Evolutionary conservation across 2,329 filamentous ascomycete species (phyloP), one percentile per base, ranked within the genome.

Genomic region (Aspergillus luchuensis): DNA sequence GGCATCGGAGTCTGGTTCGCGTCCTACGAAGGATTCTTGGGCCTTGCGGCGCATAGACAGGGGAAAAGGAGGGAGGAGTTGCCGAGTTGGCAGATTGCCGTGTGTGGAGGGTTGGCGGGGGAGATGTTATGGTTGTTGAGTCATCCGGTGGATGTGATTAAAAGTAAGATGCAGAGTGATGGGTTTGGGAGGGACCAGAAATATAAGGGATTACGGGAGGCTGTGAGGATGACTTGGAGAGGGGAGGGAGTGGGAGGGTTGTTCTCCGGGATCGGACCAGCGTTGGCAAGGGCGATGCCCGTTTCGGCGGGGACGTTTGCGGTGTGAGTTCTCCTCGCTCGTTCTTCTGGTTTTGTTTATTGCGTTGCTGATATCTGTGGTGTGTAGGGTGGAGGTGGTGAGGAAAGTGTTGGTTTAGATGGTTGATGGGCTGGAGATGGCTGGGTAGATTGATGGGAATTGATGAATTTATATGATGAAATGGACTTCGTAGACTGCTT

Each of bases 111-210:
- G n/a, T 77, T 97, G 30, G 93, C 94, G 0, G 94, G 94, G 64
- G 93, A 97, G 82, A 90, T 88, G 58, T 84, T 98, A 58, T 98
- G 94, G 94, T 81, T 97, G 55, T 84, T 84, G 17, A 96, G 91
- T 72, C 97, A 98, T 79, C 94, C 94, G 17, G 89, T 97, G 64
- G 94, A 98, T 78, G 92, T 97, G 21, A 79, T 97, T 78, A 97
- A 98, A 89, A 96, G 91, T 79, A 97, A 96, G 85, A 97, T 97
- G 93, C 94, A 98, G 85, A 96, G 89, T 56, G 94, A 97, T 78
- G 92, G 90, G 0, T 93, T 96, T 72, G 91, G 90, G 0, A 72
- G 66, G 2, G 79, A 84, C 60, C 86, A 87, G 80, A 83, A 82
- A 72, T 97, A 90, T 79, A 84, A 80, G 72, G 88, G 81, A 48